These are phyloP conservation scores for Fagus crenata DNA, from an alignment of 306 rosid genomes.

Conservation along the genomic window DNA sequence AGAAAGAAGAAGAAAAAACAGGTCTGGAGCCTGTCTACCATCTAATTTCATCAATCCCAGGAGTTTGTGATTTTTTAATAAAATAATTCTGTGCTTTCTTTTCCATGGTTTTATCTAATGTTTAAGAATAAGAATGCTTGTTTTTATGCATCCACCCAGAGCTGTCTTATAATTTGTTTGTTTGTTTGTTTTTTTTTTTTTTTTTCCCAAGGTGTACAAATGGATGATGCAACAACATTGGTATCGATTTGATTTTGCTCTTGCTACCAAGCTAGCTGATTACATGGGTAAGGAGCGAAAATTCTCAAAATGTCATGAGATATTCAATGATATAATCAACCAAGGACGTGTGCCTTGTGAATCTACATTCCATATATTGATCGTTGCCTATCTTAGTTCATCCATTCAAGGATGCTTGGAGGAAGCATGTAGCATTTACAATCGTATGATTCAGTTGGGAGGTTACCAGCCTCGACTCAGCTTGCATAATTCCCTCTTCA, in stretches of 20 bases:
- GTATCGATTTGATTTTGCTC: slow-evolving; percentile 82
- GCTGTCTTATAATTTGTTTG: background rate
- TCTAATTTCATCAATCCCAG: background rate
- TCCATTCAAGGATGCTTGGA: slow-evolving; percentile 77
- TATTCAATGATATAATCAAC: slow-evolving; percentile 77
- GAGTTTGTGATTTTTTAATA: background rate
- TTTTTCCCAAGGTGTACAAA: slow-evolving; percentile 67
- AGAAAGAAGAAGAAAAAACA: background rate
- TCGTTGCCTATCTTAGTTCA: slow-evolving; percentile 86
- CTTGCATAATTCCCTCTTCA: slow-evolving; percentile 84
- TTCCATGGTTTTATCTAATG: background rate
- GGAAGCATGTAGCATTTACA: slow-evolving; percentile 80
- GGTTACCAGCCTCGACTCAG: slow-evolving; percentile 87
- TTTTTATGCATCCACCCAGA: slow-evolving; percentile 12
- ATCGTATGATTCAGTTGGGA: slow-evolving; percentile 93
- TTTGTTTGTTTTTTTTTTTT: too few species aligned
- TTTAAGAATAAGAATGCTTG: background rate
- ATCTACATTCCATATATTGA: slow-evolving; percentile 84
- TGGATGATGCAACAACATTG: slow-evolving; percentile 92
- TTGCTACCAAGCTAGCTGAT: slow-evolving; percentile 86
- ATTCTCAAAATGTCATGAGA: slow-evolving; percentile 86
- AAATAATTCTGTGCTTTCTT: background rate
- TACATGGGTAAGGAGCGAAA: slow-evolving; percentile 88
- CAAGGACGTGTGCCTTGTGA: slow-evolving; percentile 93
- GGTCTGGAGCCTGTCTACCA: background rate